phyloP scores from a whole-genome alignment of 2,329 filamentous ascomycete species.

The Trichoderma sp. region DNA sequence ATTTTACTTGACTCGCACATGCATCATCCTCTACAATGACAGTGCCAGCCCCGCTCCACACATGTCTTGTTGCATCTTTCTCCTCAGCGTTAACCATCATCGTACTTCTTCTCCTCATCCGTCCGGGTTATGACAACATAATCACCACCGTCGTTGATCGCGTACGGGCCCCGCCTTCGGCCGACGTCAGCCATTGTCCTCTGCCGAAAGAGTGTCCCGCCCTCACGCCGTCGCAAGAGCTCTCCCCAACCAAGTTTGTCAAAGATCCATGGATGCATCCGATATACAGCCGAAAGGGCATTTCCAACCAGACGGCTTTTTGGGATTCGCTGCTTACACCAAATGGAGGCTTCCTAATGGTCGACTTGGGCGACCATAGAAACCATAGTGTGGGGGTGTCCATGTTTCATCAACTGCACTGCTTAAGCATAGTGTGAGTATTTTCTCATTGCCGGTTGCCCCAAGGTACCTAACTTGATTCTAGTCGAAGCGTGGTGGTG shows the following conservation, averaged over 20 bases:
- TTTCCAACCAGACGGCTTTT: neutral
- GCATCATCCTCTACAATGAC: neutral
- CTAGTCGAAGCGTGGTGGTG: too few relatives aligned
- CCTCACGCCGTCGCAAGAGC: neutral
- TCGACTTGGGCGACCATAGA: neutral
- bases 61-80: neutral
- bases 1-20: too few relatives aligned
- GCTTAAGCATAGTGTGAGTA: neutral
- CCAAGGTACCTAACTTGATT: too few relatives aligned
- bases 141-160: neutral
- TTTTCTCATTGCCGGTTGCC: neutral
- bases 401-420: slow-evolving; percentile 9
- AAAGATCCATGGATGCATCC: neutral
- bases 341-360: neutral
- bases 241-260: neutral
- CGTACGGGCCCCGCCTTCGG: neutral
- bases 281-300: neutral
- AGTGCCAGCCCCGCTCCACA: neutral
- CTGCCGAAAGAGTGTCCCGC: neutral
- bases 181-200: too few relatives aligned
- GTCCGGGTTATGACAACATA: neutral
- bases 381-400: slow-evolving; percentile 5
- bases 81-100: neutral
- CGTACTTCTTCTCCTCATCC: neutral
- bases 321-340: slow-evolving; percentile 4